These are phyloP conservation scores for Lyophyllum shimeji DNA, from an alignment of 768 basidiomycete genomes.

Conservation along the genomic window DNA sequence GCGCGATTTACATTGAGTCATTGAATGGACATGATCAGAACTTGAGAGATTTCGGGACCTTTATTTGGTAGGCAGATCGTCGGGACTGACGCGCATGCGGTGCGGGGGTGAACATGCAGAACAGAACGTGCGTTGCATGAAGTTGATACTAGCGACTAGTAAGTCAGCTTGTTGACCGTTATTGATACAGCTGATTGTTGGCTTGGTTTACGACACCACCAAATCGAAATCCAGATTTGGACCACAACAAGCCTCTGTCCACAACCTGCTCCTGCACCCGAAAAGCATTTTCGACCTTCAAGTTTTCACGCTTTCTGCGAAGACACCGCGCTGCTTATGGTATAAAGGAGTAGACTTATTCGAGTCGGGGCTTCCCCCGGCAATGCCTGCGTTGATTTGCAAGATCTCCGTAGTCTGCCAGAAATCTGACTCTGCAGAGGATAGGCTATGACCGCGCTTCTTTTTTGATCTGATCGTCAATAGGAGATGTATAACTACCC, in stretches of 20 bases:
- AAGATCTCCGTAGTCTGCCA: no score
- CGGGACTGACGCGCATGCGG: background rate
- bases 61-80: background rate
- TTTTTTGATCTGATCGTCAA: slow-evolving; percentile 11
- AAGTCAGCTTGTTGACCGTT: no score
- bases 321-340: no score
- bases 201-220: background rate
- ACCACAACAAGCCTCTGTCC: no score
- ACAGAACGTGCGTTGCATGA: background rate
- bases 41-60: background rate
- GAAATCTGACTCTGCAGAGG: no score
- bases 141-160: no score
- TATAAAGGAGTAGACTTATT: no score
- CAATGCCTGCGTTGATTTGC: no score
- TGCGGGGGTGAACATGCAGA: background rate
- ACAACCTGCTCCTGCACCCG: no score
- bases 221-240: background rate
- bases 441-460: background rate
- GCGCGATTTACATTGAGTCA: background rate
- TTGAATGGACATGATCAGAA: background rate
- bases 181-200: background rate
- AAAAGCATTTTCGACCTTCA: no score
- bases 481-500: background rate
- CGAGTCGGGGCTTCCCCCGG: no score
- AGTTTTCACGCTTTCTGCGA: no score